Evolutionary conservation across 2,329 filamentous ascomycete genomes (phyloP), one percentile per base, ranked within the genome.

Genomic region (Erysiphe neolycopersici): DNA sequence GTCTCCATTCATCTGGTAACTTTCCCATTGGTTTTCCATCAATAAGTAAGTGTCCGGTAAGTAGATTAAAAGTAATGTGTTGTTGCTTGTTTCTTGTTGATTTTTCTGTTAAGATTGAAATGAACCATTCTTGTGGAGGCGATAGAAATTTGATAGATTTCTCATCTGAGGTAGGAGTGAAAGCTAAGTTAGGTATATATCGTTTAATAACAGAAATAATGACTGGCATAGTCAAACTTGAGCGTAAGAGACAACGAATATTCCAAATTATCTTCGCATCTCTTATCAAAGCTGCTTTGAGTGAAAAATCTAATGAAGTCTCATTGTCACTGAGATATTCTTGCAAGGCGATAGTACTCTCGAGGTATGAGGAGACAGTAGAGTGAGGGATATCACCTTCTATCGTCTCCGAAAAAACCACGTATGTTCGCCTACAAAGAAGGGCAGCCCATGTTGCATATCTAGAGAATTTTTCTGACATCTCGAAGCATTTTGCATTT

Each of bases 381-480:
- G 48, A 45, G 36, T 32, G 13, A 42, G 42, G 18, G 6, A 47
- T 29, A 4, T 26, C 29, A 30, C 33, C 22, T 41, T 44, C 30
- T 10, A 1, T 29, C 26, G 26, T 29, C 2, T 44, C 44, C 33
- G 45, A 13, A 37, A 48, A 47, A 14, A 51, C 42, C 5, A 46
- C 54, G 44, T 65, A 66, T 0, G 65, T 68, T 1, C 61, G 59
- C 14, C 62, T 58, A 43, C 70, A 76, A 0, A 77, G 57, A 1
- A 78, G 49, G 0, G 72, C 64, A 0, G 71, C 64, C 55, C 64
- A 64, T 1, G 76, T 61, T 0, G 62, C 62, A 46, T 68, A 71
- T 29, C 9, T 29, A 29, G 26, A 29, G 26, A 29, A 29, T 29
- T 29, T 29, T 29, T 29, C 26, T 10, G 26, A 29, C 26, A 29